Base-by-base conservation (phyloP, 495 filamentous ascomycete genomes). In the Hypoxylon trugodes region DNA sequence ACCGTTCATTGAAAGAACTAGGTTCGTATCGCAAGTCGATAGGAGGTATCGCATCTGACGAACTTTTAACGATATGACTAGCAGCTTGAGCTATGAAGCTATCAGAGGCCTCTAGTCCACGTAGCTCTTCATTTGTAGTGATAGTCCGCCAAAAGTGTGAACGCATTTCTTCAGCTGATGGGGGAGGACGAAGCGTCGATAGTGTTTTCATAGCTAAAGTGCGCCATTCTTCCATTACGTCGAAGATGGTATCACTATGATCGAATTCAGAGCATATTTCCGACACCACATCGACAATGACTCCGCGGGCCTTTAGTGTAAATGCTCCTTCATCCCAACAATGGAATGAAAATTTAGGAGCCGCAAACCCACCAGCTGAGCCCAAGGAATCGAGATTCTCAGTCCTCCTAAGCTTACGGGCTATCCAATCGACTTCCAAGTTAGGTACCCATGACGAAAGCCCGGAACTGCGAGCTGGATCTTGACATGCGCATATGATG, bases 391-490 rank as follows among this genome's bases (percentile, higher is more conserved):
- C 21, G 16, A 59, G 13, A 7, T 32, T 32, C 16, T 36, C 26
- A 10, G 53, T 52, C 12, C 28, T 1, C 13, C 35, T 66, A n/a
- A 36, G 12, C 48, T 51, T 48, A 18, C 38, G 26, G 13, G 24
- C 48, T 1, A 9, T 40, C 35, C 33, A 40, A 13, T 40, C 48
- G 13, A 22, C 18, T 13, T 52, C 48, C 0, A 52, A 22, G 12
- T 52, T 35, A 10, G 48, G 48, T 0, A 52, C 48, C 48, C 48
- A 52, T 16, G 48, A 52, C 7, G 48, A 35, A 26, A 52, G 48
- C 28, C 35, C 35, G 4, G 35, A 40, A 19, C 22, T 18, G 1
- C 48, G 48, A 40, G 6, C 30, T 18, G 6, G 21, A 10, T 52
- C 19, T 15, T 40, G 48, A 9, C 48, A 52, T 26, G 33, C 48